These are phyloP conservation scores for Saccharomycopsis babjevae DNA, from an alignment of 805 yeast species.

Conservation along the genomic window DNA sequence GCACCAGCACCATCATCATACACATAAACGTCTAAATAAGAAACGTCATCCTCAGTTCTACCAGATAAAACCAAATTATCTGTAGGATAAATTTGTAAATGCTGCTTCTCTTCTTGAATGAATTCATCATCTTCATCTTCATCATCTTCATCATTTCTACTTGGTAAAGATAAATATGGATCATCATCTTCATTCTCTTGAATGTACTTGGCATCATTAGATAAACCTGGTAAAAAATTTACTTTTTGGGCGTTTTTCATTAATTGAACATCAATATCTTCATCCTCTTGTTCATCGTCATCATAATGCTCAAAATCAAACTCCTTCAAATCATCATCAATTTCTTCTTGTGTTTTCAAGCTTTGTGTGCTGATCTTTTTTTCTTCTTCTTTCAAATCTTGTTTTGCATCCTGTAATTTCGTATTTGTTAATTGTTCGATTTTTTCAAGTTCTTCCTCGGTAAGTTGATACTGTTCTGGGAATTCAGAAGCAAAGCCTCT, in stretches of 20 bases:
- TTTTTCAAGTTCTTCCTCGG: constrained; percentile 88
- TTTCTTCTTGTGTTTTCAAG: constrained; percentile 44
- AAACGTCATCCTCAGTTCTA: constrained; percentile 91
- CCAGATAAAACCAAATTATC: constrained; percentile 87
- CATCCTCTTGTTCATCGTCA: constrained; percentile 44
- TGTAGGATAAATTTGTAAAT: constrained; percentile 76
- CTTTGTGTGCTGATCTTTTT: constrained; percentile 21
- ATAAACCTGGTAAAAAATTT: constrained; percentile 62
- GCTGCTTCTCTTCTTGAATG: constrained; percentile 65
- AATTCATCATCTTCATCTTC: constrained; percentile 45
- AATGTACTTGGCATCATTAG: constrained; percentile 50
- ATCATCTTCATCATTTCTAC: constrained; percentile 34
- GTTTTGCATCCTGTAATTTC: constrained; percentile 65
- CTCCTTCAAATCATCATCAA: constrained; percentile 80
- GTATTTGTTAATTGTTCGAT: constrained; percentile 77
- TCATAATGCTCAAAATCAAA: constrained; percentile 82
- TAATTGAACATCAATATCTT: constrained; percentile 20
- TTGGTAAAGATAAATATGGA: constrained; percentile 45
- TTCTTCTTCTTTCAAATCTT: constrained; percentile 23
- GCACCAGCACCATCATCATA: constrained; percentile 92
- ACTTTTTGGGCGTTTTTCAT: constrained; percentile 44
- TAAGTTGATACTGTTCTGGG: constrained; percentile 79
- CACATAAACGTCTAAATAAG: constrained; percentile 84
- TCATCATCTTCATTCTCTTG: constrained; percentile 38
- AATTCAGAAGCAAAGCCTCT: constrained; percentile 90